These are phyloP conservation scores for Microbotryum violaceum DNA, from an alignment of 1,284 basidiomycete species.

Conservation along the genomic window DNA sequence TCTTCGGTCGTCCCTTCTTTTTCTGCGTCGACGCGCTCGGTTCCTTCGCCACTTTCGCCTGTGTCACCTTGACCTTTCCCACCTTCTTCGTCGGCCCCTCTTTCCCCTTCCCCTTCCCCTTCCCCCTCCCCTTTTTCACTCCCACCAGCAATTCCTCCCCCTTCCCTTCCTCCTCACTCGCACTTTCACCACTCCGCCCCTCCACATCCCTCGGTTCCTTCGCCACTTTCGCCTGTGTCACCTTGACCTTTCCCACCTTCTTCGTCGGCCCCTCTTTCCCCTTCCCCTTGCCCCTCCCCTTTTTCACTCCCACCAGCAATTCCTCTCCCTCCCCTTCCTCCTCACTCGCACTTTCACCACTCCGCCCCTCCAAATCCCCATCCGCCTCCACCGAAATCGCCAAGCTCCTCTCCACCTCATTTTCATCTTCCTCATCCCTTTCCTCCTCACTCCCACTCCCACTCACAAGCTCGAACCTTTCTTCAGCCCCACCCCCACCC, in stretches of 20 bases:
- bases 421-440: background rate
- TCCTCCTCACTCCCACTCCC: too few relatives aligned
- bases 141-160: background rate
- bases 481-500: too few relatives aligned
- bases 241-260: conserved; percentile 5
- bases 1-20: conserved; percentile 1
- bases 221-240: conserved; percentile 25
- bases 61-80: conserved; percentile 5
- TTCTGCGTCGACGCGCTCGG: background rate
- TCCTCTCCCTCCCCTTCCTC: too few relatives aligned
- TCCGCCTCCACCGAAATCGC: conserved; percentile 3
- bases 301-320: background rate
- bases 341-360: conserved; percentile 17
- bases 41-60: conserved; percentile 27
- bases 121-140: background rate
- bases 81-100: conserved; percentile 17
- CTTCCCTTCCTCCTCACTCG: background rate
- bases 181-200: conserved; percentile 22
- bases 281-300: background rate
- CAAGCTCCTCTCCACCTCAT: background rate
- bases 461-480: too few relatives aligned
- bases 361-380: conserved; percentile 17
- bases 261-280: conserved; percentile 24
- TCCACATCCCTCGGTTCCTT: conserved; percentile 6
- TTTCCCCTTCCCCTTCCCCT: conserved; percentile 16